A percentile compares a stretch with the other conserved stretches of the same genome.
These are phyloP conservation scores for Termitomyces titanicus DNA, from an alignment of 768 basidiomycete species.

Conservation along the genomic window DNA sequence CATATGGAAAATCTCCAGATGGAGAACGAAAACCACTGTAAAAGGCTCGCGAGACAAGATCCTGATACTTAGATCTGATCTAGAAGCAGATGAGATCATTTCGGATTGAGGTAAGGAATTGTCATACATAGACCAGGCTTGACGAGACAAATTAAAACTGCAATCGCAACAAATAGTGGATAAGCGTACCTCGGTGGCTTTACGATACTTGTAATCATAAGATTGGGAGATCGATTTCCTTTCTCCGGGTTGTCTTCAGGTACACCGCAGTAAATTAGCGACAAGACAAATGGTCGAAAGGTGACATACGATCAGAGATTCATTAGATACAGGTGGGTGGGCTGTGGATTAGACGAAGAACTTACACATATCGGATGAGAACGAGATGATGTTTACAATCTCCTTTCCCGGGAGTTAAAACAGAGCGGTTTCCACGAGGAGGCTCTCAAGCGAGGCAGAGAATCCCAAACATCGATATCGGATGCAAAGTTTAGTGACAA, in stretches of 20 bases:
- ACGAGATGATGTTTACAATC: no score
- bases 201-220: neutral
- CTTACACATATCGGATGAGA: neutral
- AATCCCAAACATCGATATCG: neutral
- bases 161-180: neutral
- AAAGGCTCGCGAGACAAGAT: neutral
- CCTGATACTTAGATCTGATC: no score
- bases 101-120: neutral
- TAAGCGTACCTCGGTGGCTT: neutral
- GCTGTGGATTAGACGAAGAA: neutral
- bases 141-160: constrained; percentile 3
- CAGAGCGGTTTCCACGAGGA: constrained; percentile 1
- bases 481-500: neutral
- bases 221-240: neutral
- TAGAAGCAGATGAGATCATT: neutral
- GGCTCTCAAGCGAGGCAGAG: neutral
- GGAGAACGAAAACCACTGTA: neutral
- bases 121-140: neutral
- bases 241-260: neutral
- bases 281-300: no score
- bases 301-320: neutral
- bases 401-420: neutral
- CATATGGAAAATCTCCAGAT: neutral
- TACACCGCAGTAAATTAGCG: neutral
- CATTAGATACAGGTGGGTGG: neutral